These are phyloP conservation scores for Boletus smithii DNA, from an alignment of 1,284 basidiomycete species.

Conservation along the genomic window DNA sequence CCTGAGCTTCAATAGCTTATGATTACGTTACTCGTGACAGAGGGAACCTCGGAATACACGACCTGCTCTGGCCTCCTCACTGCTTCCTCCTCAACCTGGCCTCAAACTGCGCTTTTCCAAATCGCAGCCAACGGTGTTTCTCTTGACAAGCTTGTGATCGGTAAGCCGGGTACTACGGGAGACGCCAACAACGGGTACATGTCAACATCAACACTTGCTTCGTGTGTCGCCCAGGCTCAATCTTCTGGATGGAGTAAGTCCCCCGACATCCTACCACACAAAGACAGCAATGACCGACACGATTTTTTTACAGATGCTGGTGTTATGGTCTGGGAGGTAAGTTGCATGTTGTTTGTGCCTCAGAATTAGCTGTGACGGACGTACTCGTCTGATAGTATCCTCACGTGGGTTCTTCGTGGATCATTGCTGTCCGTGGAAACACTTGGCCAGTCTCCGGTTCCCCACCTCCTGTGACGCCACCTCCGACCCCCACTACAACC, in stretches of 20 bases:
- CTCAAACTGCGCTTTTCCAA: slow-evolving; percentile 52
- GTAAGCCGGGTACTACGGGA: slow-evolving; percentile 53
- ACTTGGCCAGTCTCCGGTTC: slow-evolving; percentile 21
- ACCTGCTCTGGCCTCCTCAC: slow-evolving; percentile 45
- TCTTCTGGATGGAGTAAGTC: slow-evolving; percentile 53
- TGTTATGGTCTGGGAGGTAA: slow-evolving; percentile 43
- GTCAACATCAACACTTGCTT: slow-evolving; percentile 47
- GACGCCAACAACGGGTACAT: slow-evolving; percentile 63
- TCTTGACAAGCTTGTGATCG: slow-evolving; percentile 55
- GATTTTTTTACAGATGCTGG: slow-evolving; percentile 42
- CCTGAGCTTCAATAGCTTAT: too few relatives aligned
- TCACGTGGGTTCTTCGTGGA: slow-evolving; percentile 23
- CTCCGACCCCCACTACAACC: too few relatives aligned
- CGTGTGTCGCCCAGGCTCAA: slow-evolving; percentile 54
- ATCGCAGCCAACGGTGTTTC: slow-evolving; percentile 56
- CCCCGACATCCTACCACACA: background rate
- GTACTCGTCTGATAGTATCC: slow-evolving; percentile 38
- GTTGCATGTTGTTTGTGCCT: background rate
- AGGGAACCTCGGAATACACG: slow-evolving; percentile 46
- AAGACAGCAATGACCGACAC: background rate
- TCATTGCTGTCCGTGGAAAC: slow-evolving; percentile 24
- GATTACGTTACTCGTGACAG: too few relatives aligned
- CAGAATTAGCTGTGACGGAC: slow-evolving; percentile 40
- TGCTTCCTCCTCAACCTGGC: slow-evolving; percentile 42
- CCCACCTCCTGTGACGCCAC: background rate